Percentiles rank a stretch among this genome's conserved stretches.
These are phyloP conservation scores for Gomphus sp. DNA, from an alignment of 1,284 basidiomycete genomes.

Conservation along the genomic window DNA sequence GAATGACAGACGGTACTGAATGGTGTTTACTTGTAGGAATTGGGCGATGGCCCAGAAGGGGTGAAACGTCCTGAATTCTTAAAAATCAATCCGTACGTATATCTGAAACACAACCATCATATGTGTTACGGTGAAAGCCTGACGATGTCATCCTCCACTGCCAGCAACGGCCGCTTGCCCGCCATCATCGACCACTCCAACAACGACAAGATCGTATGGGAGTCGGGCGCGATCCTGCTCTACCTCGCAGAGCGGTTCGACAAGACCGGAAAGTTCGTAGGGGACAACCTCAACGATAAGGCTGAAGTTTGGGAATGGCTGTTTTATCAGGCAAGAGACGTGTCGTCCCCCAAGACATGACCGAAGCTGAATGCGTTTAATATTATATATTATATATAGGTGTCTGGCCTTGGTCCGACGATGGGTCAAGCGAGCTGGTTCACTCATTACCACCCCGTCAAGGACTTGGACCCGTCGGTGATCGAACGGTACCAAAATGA, in stretches of 20 bases:
- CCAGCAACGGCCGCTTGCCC: constrained; percentile 24
- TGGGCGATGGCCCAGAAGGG: constrained; percentile 2
- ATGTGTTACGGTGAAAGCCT: background rate
- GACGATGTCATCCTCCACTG: background rate
- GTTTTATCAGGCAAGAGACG: constrained; percentile 10
- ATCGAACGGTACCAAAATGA: constrained; percentile 19
- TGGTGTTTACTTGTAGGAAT: background rate
- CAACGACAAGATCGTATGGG: constrained; percentile 23
- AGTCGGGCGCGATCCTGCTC: constrained; percentile 15
- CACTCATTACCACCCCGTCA: constrained; percentile 16
- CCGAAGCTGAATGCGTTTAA: background rate
- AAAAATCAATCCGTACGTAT: constrained; percentile 6
- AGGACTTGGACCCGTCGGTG: constrained; percentile 17
- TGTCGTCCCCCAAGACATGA: background rate
- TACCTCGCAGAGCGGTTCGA: constrained; percentile 18
- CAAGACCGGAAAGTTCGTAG: constrained; percentile 8
- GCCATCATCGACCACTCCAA: constrained; percentile 26
- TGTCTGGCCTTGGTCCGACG: constrained; percentile 8
- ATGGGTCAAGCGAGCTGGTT: constrained; percentile 19
- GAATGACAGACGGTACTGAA: background rate
- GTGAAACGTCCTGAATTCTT: constrained; percentile 3
- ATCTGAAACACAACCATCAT: background rate
- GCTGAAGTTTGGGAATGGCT: constrained; percentile 9
- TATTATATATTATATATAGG: background rate
- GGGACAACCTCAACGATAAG: no score